phyloP scores from a whole-genome alignment of 1,284 basidiomycete genomes.

The Cryptococcus sp. region DNA sequence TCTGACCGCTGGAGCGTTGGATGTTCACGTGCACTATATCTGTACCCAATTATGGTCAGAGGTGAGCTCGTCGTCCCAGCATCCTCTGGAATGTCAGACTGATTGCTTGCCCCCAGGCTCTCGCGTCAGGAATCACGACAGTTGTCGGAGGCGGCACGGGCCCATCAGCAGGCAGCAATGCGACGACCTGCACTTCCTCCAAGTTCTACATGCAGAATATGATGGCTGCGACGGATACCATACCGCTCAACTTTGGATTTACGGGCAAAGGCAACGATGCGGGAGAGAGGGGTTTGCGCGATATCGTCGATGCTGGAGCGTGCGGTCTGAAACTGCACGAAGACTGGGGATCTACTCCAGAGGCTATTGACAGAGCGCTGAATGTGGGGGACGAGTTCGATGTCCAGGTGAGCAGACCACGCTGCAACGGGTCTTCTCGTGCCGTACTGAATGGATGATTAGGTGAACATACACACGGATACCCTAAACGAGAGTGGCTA shows the following conservation, averaged over 20 bases:
- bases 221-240: slow-evolving; percentile 81
- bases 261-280: slow-evolving; percentile 95
- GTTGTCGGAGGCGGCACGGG: slow-evolving; percentile 93
- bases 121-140: slow-evolving; percentile 70
- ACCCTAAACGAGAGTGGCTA: slow-evolving; percentile 88
- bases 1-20: slow-evolving; percentile 89
- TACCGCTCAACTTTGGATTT: slow-evolving; percentile 90
- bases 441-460: slow-evolving; percentile 1
- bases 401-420: slow-evolving; percentile 67
- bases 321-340: slow-evolving; percentile 94
- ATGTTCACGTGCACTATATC: slow-evolving; percentile 91
- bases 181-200: slow-evolving; percentile 93
- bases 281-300: slow-evolving; percentile 67
- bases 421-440: neutral
- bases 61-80: slow-evolving; percentile 55
- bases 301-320: slow-evolving; percentile 84
- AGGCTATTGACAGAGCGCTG: slow-evolving; percentile 75
- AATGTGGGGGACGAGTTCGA: slow-evolving; percentile 89
- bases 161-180: slow-evolving; percentile 83
- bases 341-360: slow-evolving; percentile 95
- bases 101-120: slow-evolving; percentile 40
- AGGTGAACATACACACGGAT: slow-evolving; percentile 97
- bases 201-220: slow-evolving; percentile 84
- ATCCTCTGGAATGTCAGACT: neutral
- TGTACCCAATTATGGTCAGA: slow-evolving; percentile 80